A percentile compares a stretch with the other conserved stretches of the same genome.
Conservation (phyloP, 2,329 filamentous ascomycete species). For the Sclerotinia glacialis region DNA sequence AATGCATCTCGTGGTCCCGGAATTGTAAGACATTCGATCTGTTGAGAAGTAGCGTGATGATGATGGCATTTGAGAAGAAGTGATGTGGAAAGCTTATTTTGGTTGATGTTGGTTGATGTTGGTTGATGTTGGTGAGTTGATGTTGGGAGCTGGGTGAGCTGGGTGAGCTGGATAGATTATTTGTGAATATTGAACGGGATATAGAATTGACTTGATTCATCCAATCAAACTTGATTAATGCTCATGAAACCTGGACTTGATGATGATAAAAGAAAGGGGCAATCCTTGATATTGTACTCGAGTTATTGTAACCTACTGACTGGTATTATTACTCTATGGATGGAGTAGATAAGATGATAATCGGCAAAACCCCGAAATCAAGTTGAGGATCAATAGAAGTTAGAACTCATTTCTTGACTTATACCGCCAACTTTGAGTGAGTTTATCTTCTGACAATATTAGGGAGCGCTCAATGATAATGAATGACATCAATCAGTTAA, state of each 20-base stretch:
- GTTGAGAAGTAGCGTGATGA: not conserved
- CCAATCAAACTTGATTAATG: constrained; percentile 12
- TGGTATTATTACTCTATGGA: too few relatives aligned
- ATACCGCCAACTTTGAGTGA: too few relatives aligned
- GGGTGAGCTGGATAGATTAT: not conserved
- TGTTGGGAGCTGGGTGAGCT: not conserved
- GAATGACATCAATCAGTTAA: not conserved
- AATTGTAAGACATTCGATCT: not conserved
- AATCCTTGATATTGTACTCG: too few relatives aligned
- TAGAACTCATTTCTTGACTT: too few relatives aligned
- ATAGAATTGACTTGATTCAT: not conserved
- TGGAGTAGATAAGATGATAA: not conserved
- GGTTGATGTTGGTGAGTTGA: too few relatives aligned
- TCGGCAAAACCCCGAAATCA: not conserved
- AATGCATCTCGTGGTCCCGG: not conserved
- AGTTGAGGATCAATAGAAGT: too few relatives aligned
- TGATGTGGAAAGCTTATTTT: not conserved
- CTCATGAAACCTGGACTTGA: not conserved
- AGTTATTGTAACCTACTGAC: too few relatives aligned
- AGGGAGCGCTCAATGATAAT: not conserved
- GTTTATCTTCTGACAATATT: too few relatives aligned
- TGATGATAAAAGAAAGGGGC: not conserved
- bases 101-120: not conserved
- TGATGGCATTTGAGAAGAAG: not conserved
- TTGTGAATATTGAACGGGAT: too few relatives aligned